phyloP scores from a whole-genome alignment of 164 flowering plant species.

The Tetracentron sinense region DNA sequence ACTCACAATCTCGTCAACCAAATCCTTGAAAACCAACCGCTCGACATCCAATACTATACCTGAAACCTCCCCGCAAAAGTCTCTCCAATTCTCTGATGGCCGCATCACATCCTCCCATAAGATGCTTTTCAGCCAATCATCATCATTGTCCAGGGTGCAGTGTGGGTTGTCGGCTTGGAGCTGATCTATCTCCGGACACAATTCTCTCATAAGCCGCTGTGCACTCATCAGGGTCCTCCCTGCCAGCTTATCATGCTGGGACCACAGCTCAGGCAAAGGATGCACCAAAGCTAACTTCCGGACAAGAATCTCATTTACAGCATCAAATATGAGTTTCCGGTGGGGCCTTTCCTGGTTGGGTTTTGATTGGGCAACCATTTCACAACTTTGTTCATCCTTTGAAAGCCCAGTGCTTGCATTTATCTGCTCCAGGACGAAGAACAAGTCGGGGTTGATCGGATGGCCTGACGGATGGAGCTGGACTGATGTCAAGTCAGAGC shows the following conservation, averaged over 20 bases:
- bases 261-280: constrained; percentile 27
- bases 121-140: constrained; percentile 36
- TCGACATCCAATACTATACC: constrained; percentile 71
- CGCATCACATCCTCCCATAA: constrained; percentile 42
- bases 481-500: constrained; percentile 30
- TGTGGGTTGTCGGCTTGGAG: constrained; percentile 35
- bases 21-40: constrained; percentile 71
- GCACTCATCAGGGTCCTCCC: constrained; percentile 32
- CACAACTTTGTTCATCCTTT: constrained; percentile 14
- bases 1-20: constrained; percentile 63
- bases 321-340: constrained; percentile 68
- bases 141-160: constrained; percentile 33
- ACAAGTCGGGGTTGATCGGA: constrained; percentile 64
- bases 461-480: constrained; percentile 55
- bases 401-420: constrained; percentile 23
- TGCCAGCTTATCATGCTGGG: constrained; percentile 25
- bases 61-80: constrained; percentile 35
- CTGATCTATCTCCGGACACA: constrained; percentile 61
- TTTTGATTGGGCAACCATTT: constrained; percentile 16
- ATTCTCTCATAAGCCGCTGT: constrained; percentile 46
- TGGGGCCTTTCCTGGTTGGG: constrained; percentile 33
- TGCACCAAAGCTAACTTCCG: constrained; percentile 30
- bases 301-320: constrained; percentile 60
- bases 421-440: constrained; percentile 63
- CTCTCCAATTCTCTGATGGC: constrained; percentile 36